Evolutionary conservation across 1,284 basidiomycete species (phyloP).

Genomic region (Rhodotorula sp.): DNA sequence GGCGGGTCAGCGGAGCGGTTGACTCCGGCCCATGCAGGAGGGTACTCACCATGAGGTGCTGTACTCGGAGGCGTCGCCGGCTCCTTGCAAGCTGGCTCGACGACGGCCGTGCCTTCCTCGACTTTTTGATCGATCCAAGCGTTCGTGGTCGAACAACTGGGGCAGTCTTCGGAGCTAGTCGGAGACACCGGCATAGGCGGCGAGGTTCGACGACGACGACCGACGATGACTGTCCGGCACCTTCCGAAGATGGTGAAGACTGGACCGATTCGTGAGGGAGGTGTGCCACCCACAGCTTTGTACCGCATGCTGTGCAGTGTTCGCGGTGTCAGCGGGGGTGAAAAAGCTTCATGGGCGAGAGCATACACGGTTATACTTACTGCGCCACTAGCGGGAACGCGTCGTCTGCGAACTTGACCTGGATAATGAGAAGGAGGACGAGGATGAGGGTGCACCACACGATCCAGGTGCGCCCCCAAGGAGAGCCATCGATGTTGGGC

Average conservation of each 20-base stretch:
- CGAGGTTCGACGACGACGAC: not conserved
- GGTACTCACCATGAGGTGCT: no score
- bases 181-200: not conserved
- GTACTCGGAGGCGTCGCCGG: no score
- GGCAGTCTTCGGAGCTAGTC: not conserved
- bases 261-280: not conserved
- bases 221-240: not conserved
- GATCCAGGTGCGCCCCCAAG: conserved; percentile 22
- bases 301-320: not conserved
- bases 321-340: not conserved
- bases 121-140: not conserved
- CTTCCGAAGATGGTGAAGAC: not conserved
- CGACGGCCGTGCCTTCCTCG: not conserved
- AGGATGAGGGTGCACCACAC: conserved; percentile 10
- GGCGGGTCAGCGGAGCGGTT: not conserved
- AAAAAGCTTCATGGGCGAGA: no score
- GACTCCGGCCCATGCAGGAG: not conserved
- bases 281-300: not conserved
- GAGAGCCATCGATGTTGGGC: conserved; percentile 14
- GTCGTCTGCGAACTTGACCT: conserved; percentile 23
- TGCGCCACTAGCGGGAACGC: conserved; percentile 3
- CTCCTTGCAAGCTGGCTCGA: not conserved
- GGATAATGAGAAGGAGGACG: conserved; percentile 10
- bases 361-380: not conserved
- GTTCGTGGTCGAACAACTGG: not conserved